Evolutionary conservation across 2,329 filamentous ascomycete genomes (phyloP).

Genomic region (Diaporthe citrichinensis): DNA sequence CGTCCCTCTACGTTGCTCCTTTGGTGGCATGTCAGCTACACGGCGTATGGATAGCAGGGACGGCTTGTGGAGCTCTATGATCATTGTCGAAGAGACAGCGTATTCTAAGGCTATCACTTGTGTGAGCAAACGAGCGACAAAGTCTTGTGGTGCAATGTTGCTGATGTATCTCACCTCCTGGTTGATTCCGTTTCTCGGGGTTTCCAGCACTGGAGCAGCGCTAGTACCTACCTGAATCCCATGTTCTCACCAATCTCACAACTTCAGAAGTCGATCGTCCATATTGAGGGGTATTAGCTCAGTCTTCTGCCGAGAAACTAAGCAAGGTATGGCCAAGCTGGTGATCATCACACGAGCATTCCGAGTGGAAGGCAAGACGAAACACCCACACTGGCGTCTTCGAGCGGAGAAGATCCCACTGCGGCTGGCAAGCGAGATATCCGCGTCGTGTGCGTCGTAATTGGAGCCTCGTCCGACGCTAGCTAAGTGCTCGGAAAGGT

Average conservation of each 20-base stretch:
- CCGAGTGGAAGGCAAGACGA: background rate
- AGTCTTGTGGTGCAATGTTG: background rate
- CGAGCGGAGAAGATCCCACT: background rate
- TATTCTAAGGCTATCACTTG: background rate
- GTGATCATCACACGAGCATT: background rate
- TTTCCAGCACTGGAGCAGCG: background rate
- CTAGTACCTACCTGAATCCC: background rate
- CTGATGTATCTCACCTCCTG: background rate
- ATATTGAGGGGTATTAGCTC: background rate
- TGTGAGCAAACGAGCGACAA: background rate
- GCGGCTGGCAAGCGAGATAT: conserved; percentile 31
- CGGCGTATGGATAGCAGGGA: background rate
- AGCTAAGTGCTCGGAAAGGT: conserved; percentile 9
- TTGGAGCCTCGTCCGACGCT: conserved; percentile 30
- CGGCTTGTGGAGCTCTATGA: background rate
- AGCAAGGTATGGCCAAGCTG: background rate
- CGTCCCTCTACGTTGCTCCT: background rate
- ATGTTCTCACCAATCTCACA: background rate
- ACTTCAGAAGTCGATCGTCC: background rate
- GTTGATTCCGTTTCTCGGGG: background rate
- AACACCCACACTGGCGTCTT: background rate
- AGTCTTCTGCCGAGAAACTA: background rate
- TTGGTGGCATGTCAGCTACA: background rate
- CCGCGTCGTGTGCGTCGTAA: conserved; percentile 11
- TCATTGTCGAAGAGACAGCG: background rate